phyloP scores from a whole-genome alignment of 1,284 basidiomycete species.

The Trichosporon sp. region DNA sequence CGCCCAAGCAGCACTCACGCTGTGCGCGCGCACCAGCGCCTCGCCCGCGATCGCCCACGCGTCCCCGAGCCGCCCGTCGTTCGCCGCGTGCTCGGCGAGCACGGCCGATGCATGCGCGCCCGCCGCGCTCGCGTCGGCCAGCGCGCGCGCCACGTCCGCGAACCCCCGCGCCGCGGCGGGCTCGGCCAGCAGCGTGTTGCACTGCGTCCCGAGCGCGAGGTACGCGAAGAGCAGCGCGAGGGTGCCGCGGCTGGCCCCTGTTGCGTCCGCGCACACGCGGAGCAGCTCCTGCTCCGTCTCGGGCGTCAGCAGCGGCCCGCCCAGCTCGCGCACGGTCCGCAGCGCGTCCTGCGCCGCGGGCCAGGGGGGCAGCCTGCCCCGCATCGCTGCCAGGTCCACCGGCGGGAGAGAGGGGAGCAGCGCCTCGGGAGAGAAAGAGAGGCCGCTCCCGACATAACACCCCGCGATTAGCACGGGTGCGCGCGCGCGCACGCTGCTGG shows the following conservation, averaged over 20 bases:
- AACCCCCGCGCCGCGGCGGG: not conserved
- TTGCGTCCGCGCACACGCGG: not conserved
- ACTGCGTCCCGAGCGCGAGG: not conserved
- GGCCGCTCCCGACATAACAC: not conserved
- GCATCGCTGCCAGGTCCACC: not conserved
- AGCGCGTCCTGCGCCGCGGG: not conserved
- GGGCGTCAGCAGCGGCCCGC: not conserved
- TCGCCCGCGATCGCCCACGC: not conserved
- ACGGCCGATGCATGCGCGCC: not conserved
- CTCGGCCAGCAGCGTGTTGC: not conserved
- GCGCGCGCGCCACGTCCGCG: not conserved
- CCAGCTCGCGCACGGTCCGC: not conserved
- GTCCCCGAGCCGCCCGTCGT: not conserved
- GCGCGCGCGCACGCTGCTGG: not conserved
- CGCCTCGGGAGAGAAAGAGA: not conserved
- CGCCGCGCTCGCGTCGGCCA: not conserved
- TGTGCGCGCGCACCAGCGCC: not conserved
- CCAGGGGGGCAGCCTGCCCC: not conserved
- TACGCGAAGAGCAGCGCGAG: not conserved
- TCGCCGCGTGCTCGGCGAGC: not conserved
- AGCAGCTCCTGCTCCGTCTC: not conserved
- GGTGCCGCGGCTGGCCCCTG: not conserved
- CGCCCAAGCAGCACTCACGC: not conserved
- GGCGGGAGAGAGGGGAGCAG: not conserved
- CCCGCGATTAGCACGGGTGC: not conserved